These are phyloP conservation scores for Leccinum incarnatum DNA, from an alignment of 768 basidiomycete species.

Conservation along the genomic window DNA sequence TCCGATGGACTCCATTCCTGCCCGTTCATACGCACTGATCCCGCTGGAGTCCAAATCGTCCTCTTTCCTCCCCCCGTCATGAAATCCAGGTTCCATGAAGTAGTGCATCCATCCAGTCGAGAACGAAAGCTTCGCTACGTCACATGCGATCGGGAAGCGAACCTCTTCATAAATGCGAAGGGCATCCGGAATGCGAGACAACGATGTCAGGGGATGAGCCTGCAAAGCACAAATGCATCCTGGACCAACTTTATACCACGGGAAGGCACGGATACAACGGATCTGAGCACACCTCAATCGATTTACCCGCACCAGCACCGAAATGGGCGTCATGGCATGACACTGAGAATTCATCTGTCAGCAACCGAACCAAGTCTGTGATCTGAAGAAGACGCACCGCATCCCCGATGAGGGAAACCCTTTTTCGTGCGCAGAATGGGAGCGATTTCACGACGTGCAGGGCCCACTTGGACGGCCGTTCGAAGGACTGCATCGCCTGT, in stretches of 20 bases:
- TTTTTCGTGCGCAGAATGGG: slow-evolving; percentile 36
- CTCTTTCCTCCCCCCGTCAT: slow-evolving; percentile 18
- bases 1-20: slow-evolving; percentile 18
- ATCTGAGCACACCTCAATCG: slow-evolving; percentile 18
- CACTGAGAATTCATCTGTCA: neutral
- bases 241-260: neutral
- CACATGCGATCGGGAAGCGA: slow-evolving; percentile 13
- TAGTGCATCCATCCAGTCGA: neutral
- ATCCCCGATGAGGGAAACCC: slow-evolving; percentile 38
- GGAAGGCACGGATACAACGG: slow-evolving; percentile 1
- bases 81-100: slow-evolving; percentile 19
- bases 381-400: slow-evolving; percentile 32
- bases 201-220: slow-evolving; percentile 13
- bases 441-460: slow-evolving; percentile 42
- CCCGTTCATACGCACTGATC: slow-evolving; percentile 10
- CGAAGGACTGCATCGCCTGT: slow-evolving; percentile 28
- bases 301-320: slow-evolving; percentile 27
- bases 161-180: slow-evolving; percentile 13
- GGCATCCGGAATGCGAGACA: neutral
- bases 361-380: neutral
- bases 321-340: slow-evolving; percentile 27
- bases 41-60: slow-evolving; percentile 9
- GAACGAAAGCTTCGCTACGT: slow-evolving; percentile 15
- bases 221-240: slow-evolving; percentile 23
- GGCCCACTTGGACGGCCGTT: slow-evolving; percentile 41